Base-by-base conservation (phyloP, 345 rosid genomes). In the Corchorus olitorius region DNA sequence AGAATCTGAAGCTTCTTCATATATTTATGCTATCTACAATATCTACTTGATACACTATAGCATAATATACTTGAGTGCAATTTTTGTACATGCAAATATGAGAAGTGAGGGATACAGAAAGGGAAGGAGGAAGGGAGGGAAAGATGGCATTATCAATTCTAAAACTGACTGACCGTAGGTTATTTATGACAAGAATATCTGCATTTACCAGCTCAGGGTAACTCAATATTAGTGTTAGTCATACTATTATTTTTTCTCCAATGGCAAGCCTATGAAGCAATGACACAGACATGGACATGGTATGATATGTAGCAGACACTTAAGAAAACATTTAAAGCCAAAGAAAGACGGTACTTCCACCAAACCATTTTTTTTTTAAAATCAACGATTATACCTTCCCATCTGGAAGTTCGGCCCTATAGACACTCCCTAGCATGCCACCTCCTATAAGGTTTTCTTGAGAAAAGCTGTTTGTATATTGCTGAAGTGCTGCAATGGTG, bases 341-440 rank as follows among this genome's bases (percentile, higher is more conserved):
- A 62, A 8, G 39, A 20, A 52, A 37, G 77, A 17, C 17, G 41
- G 5, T 43, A 19, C 20, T 45, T 56, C 14, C 39, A 39, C 1
- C 6, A 22, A 45, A 67, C 22, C 65, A 60, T 52, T 63, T 48
- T 19, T 72, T 46, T 52, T 52, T 65, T 61, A 58, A 69, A 53
- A 66, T 56, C 10, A 56, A 66, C 53, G 71, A 76, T 13, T 67
- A 19, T 88, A 96, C 98, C 97, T 91, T 97, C 60, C 92, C 92
- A 70, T 80, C 76, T 58, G 98, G 93, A 85, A 91, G 94, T 78
- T 90, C 84, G 72, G 99, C 99, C 78, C 88, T 86, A 70, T 94
- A 97, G 75, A 97, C 97, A 83, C 77, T 90, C 59, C 99, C 99
- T 43, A 97, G 92, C 97, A 91, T 97, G 76, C 99, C 99, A 6